Conservation (phyloP, 2,329 filamentous ascomycete genomes). For the Trichoderma arundinaceum region DNA sequence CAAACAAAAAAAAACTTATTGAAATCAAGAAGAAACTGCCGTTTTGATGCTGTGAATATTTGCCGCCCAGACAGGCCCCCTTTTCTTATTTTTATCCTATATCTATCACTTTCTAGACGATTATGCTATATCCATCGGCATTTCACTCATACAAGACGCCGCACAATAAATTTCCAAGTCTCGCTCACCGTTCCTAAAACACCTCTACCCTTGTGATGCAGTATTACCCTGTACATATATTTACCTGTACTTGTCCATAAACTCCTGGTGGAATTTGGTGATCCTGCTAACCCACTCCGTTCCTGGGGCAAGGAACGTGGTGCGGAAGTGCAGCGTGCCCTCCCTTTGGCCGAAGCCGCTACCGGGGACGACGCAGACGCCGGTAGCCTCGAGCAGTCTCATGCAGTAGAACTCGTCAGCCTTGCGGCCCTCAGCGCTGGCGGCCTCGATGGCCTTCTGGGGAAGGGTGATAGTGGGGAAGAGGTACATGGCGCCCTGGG, state of each 20-base stretch:
- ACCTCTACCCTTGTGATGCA: constrained; percentile 1
- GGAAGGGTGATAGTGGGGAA: constrained; percentile 92
- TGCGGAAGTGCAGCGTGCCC: constrained; percentile 89
- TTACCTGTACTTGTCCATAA: constrained; percentile 79
- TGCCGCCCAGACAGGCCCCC: background rate
- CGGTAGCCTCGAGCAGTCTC: constrained; percentile 87
- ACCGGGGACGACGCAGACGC: constrained; percentile 91
- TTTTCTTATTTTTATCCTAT: background rate
- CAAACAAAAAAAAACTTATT: background rate
- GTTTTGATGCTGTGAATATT: background rate
- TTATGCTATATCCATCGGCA: constrained; percentile 8
- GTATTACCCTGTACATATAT: constrained; percentile 3
- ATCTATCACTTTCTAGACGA: constrained; percentile 11
- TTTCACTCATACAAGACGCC: background rate
- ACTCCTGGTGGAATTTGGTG: constrained; percentile 87
- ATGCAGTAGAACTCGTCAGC: constrained; percentile 96
- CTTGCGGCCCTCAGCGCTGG: constrained; percentile 71
- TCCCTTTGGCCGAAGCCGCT: constrained; percentile 94
- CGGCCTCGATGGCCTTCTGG: constrained; percentile 75
- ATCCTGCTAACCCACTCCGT: constrained; percentile 93
- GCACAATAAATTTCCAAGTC: constrained; percentile 8
- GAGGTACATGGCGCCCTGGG: constrained; percentile 97
- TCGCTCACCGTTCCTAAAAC: constrained; percentile 16
- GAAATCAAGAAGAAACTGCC: background rate
- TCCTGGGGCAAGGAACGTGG: constrained; percentile 93